Base-by-base conservation (phyloP, 1,139 yeast genomes). In the Kodamaea sp. region DNA sequence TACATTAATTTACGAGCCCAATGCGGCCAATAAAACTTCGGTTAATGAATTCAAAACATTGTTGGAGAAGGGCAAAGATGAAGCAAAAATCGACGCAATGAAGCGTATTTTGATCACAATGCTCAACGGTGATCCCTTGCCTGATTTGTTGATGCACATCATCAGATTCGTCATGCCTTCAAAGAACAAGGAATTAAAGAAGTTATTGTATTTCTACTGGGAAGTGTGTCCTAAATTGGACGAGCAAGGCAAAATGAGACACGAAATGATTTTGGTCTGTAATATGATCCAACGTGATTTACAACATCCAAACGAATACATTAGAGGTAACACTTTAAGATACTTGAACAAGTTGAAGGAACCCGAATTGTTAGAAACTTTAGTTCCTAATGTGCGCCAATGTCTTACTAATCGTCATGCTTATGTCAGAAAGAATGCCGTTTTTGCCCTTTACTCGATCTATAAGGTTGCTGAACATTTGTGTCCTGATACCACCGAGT, bases 151-250 rank as follows among this genome's bases (percentile, higher is more conserved):
- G 65, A 92, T 94, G 98, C 96, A 90, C 62, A 86, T 94, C 51
- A 92, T 94, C 55, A 79, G 98, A 57, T 94, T 88, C 57, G 94
- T 94, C 42, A 89, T 94, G 97, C 98, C 98, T 15, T 87, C 96
- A 15, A 84, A 76, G 56, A 82, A 83, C 66, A 94, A 92, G 67
- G 87, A 84, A 54, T 78, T 94, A 65, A 94, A 94, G 73, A 92
- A 90, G 64, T 73, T 94, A 57, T 72, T 94, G 50, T 94, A 92
- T 58, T 88, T 89, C 58, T 94, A 94, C 70, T 94, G 98, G 98
- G 99, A 94, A 64, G 88, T 90, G 41, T 94, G 96, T 60, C 95
- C 97, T 40, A 94, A 94, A 66, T 73, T 83, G 53, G 95, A 88
- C 53, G 73, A 78, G 35, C 83, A 84, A 38, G 98, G 98, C 5